Evolutionary conservation across 2,329 filamentous ascomycete species (phyloP), one percentile per base, ranked within the genome.

Genomic region (Trichoderma endophyticum): DNA sequence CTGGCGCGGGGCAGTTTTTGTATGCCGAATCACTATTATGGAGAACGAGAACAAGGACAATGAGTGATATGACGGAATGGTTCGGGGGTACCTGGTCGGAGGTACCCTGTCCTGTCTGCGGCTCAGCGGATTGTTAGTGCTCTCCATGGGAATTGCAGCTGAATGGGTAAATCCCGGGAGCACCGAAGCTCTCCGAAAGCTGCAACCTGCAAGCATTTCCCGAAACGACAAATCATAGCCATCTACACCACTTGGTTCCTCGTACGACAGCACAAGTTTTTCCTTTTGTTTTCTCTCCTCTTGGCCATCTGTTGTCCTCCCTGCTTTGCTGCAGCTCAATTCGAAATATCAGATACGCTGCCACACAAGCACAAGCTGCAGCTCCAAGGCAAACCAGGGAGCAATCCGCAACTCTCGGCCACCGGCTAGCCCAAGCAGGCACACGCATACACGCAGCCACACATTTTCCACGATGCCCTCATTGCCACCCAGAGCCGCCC

Each of bases 401-500:
- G 36, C 24, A 43, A 60, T n/a, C 64, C 48, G 51, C 60, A 65
- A 28, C 68, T 51, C n/a, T 51, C 43, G 43, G n/a, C 43, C 39
- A 43, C 18, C 39, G 39, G 39, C 39, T 43, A 51, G 43, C 43
- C 39, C 43, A 51, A 51, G 43, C 43, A 71, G 34, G 39, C 56
- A 54, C 15, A 14, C 59, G 30, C 30, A 68, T 57, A 39, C 39
- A 59, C 30, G 32, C 64, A 60, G 30, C 34, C 30, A 32, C 14
- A 21, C 24, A 24, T 28, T 57, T 39, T 9, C 48, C 60, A 43
- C 67, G 66, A 73, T 72, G 74, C 80, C 80, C 78, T 76, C 77
- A 73, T 76, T 76, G 73, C 77, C 78, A 57, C 71, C 81, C 57
- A 78, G 79, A 76, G 76, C 78, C 63, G 77, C 75, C 74, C 77